A percentile compares a stretch with the other conserved stretches of the same genome.
Conservation (phyloP, 805 yeast species). For the Yamadazyma paraphyllophila region DNA sequence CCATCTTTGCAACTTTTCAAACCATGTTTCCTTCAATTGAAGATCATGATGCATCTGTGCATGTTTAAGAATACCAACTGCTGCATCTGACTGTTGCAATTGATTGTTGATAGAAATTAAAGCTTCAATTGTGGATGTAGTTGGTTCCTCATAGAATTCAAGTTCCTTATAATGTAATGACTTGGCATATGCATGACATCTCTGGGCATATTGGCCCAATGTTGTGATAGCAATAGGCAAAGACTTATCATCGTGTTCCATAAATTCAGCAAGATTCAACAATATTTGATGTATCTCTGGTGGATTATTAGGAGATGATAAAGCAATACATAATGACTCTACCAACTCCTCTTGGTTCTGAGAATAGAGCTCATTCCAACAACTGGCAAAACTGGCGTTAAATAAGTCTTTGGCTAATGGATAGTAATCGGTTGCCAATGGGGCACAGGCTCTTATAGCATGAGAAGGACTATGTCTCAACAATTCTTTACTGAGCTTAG, state of each 20-base stretch:
- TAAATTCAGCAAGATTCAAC: conserved; percentile 86
- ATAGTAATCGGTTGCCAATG: conserved; percentile 79
- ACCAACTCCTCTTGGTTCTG: conserved; percentile 88
- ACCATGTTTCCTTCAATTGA: conserved; percentile 96
- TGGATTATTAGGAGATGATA: conserved; percentile 87
- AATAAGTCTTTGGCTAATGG: conserved; percentile 89
- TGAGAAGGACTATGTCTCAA: conserved; percentile 92
- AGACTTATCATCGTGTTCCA: conserved; percentile 97
- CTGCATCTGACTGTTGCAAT: conserved; percentile 95
- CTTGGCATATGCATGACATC: conserved; percentile 97
- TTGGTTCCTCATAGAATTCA: conserved; percentile 91
- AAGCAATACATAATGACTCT: conserved; percentile 78
- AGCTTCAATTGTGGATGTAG: conserved; percentile 88
- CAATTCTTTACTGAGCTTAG: conserved; percentile 79
- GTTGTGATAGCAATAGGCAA: conserved; percentile 89
- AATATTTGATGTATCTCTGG: conserved; percentile 93
- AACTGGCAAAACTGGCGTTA: conserved; percentile 91
- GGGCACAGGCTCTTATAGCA: conserved; percentile 89
- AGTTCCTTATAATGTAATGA: conserved; percentile 94
- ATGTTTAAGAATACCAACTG: conserved; percentile 92
- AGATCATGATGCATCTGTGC: conserved; percentile 89
- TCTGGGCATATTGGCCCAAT: conserved; percentile 86
- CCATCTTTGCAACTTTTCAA: conserved; percentile 95
- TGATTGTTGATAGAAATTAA: conserved; percentile 91
- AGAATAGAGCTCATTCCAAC: conserved; percentile 90